These are phyloP conservation scores for Ophiosphaerella herpotricha DNA, from an alignment of 2,329 filamentous ascomycete genomes.

Conservation along the genomic window DNA sequence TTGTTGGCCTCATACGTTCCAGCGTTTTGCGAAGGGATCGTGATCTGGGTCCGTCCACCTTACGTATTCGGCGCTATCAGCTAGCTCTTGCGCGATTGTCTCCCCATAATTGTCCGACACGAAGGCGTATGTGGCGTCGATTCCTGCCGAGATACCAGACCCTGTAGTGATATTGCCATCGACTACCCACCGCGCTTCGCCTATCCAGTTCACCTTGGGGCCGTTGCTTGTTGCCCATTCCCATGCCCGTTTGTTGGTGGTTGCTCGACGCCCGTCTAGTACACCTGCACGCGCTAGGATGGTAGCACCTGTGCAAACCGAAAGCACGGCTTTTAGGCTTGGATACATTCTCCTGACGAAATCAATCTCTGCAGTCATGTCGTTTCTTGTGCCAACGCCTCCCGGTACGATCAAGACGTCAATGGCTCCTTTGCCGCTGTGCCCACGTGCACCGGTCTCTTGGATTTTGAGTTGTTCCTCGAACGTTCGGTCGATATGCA, in stretches of 20 bases:
- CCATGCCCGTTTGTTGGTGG: slow-evolving; percentile 67
- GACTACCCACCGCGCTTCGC: slow-evolving; percentile 56
- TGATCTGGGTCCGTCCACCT: slow-evolving; percentile 54
- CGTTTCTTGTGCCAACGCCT: slow-evolving; percentile 54
- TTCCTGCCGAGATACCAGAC: slow-evolving; percentile 67
- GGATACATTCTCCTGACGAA: slow-evolving; percentile 57
- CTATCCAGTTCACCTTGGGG: slow-evolving; percentile 63
- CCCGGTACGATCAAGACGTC: slow-evolving; percentile 71
- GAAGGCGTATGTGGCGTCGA: slow-evolving; percentile 63
- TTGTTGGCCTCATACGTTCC: slow-evolving; percentile 6
- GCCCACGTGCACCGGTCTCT: slow-evolving; percentile 4
- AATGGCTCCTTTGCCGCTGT: slow-evolving; percentile 13
- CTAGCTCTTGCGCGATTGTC: slow-evolving; percentile 53
- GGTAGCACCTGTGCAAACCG: slow-evolving; percentile 67
- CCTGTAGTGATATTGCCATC: slow-evolving; percentile 69
- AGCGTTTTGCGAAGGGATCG: slow-evolving; percentile 60
- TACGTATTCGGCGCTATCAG: slow-evolving; percentile 60
- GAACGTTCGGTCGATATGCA: slow-evolving; percentile 20
- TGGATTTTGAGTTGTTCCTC: slow-evolving; percentile 20
- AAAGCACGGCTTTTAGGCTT: slow-evolving; percentile 59
- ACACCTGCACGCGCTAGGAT: slow-evolving; percentile 62
- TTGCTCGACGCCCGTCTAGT: slow-evolving; percentile 63
- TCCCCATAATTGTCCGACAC: slow-evolving; percentile 59
- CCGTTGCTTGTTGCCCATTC: slow-evolving; percentile 44
- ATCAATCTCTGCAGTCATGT: slow-evolving; percentile 44